Base-by-base conservation (phyloP, 345 rosid genomes). In the Sonneratia caseolaris region DNA sequence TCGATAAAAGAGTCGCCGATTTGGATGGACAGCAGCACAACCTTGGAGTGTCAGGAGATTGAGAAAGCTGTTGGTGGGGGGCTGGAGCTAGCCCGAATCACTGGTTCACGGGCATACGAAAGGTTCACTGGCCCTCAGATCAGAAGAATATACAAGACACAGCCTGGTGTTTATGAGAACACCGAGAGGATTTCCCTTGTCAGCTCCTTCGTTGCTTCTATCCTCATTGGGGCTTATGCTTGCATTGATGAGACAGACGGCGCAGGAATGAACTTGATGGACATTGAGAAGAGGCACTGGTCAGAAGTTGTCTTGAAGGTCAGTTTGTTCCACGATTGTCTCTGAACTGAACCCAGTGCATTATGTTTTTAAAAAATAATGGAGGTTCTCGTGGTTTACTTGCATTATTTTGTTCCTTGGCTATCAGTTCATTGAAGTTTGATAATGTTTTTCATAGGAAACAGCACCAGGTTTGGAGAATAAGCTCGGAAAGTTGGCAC, bases 261-360 rank as follows among this genome's bases (percentile, higher is more conserved):
- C 69, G 93, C 97, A 21, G 98, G 98, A 74, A 93, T 93, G 98
- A 93, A 93, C 76, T 85, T 93, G 85, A 91, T 93, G 98, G 92
- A 93, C 81, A 85, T 91, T 49, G 85, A 81, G 79, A 80, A 71
- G 57, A 85, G 86, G 56, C 81, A 66, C 55, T 93, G 98, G 98
- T 87, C 88, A 72, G 81, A 84, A 74, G 61, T 64, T 51, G 93
- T 76, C 55, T 79, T 89, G 73, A 84, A 93, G 96, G 97, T 90
- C 68, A 73, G 82, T 74, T 65, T 74, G 12, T 71, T 42, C 27
- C 43, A n/a, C 32, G 3, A 11, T 57, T 57, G 64, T n/a, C 35
- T 57, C 64, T 22, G 32, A 22, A 57, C 11, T 10, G n/a, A 3
- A 22, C 5, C 45, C 45, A 42, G 45, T 42, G 45, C 10, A 42